Base-by-base conservation (phyloP, 768 basidiomycete species). In the Candolleomyces aberdarensis region DNA sequence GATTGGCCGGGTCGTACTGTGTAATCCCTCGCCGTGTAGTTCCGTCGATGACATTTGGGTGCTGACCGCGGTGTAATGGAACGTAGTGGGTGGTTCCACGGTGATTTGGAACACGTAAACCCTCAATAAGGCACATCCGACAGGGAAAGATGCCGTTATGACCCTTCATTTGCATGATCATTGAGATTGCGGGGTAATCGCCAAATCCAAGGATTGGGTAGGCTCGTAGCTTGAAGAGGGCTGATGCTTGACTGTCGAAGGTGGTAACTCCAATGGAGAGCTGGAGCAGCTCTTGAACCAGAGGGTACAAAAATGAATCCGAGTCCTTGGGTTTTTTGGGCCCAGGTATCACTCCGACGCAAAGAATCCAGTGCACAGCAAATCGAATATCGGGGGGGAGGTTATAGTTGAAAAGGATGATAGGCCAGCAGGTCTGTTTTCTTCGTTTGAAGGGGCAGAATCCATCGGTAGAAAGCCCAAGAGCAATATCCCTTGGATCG, bases 321-420 rank as follows among this genome's bases (percentile, higher is more conserved):
- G 77, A 31, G 48, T 78, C 73, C 40, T 74, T 71, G 0, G 80
- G 75, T 32, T 71, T 70, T 11, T 69, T 67, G 0, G 78, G 82
- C 0, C 81, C 77, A 3, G 77, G 80, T 40, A 83, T 76, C 36
- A 80, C 65, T 2, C 78, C 75, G 17, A 80, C 52, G 48, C 71
- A 73, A 1, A 81, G 41, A 13, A 79, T 60, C n/a, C 74, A 58
- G 0, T 65, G 47, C 13, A 74, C 55, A 22, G 74, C 75, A 29
- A 68, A 72, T 3, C 70, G 71, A 7, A 74, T 60, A 15, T 76
- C 66, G 0, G 80, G 80, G 1, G 74, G 74, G 0, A 83, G 66
- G 55, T 82, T 82, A 65, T 74, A 76, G 63, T 78, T 79, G 57
- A 75, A 69, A 0, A 77, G 15, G n/a, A 83, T 61, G 7, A 83